Evolutionary conservation across 345 rosid species (phyloP), one percentile per base, ranked within the genome.

Genomic region (Geranium rotundifolium): DNA sequence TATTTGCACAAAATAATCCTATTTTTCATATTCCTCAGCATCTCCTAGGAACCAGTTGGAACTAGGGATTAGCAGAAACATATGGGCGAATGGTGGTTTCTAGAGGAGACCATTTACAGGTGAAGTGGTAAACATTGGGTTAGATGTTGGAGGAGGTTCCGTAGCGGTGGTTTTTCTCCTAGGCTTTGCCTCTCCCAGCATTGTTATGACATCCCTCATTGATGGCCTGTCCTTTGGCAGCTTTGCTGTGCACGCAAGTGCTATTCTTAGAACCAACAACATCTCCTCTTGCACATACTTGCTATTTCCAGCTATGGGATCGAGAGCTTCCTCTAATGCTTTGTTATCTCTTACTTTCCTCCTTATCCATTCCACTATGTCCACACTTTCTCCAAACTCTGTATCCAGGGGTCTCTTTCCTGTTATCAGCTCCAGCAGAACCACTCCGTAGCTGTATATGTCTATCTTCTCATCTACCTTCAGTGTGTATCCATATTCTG

Each of bases 391-490:
- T 57, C 91, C 91, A 3, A 92, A 89, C 50, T 74, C 83, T 0
- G 90, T 79, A 31, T 87, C 96, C 14, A 87, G 63, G 0, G 98
- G 93, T 66, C 59, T 69, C 65, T 79, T 84, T 61, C 95, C 93
- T 0, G 95, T 89, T 27, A 92, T 63, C 23, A 92, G 93, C 74
- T 92, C 98, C n/a, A 92, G 57, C 0, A 89, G 77, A 2, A 89
- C 95, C 18, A 92, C 95, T 5, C 93, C 96, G 19, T 77, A 92
- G 69, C 98, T 87, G 81, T 87, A 92, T 49, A 83, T 87, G 72
- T 89, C 98, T 0, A 85, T 89, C 88, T 85, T 92, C 67, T 92
- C 93, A n/a, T 92, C 95, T 3, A 89, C 96, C 76, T 89, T 87
- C 80, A 84, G 57, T 14, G 98, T 85, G 81, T 87, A 89, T 60